phyloP scores from a whole-genome alignment of 768 basidiomycete genomes.

The Cystobasidium onofrii region DNA sequence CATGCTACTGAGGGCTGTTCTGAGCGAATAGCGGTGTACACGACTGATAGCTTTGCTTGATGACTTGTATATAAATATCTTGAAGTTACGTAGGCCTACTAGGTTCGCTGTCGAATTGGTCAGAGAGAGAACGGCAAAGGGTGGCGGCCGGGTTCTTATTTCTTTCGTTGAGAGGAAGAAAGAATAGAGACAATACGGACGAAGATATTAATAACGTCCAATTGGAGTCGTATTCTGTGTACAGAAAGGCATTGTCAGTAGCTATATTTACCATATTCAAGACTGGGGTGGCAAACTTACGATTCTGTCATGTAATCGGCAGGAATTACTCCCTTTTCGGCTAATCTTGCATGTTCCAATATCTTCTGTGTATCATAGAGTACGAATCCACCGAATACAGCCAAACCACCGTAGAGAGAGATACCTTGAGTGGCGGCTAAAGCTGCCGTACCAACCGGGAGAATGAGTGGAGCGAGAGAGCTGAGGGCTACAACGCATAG shows the following conservation, averaged over 20 bases:
- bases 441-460: conserved; percentile 61
- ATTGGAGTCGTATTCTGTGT: too few relatives aligned
- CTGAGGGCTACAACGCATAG: conserved; percentile 78
- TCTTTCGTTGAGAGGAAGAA: too few relatives aligned
- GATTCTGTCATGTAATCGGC: conserved; percentile 65
- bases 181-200: neutral
- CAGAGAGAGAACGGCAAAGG: too few relatives aligned
- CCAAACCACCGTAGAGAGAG: conserved; percentile 77
- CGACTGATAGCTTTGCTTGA: too few relatives aligned
- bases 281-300: neutral
- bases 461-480: conserved; percentile 66
- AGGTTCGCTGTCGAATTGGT: too few relatives aligned
- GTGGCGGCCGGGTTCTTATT: too few relatives aligned
- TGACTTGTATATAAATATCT: too few relatives aligned
- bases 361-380: conserved; percentile 73
- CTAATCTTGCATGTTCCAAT: conserved; percentile 60
- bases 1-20: too few relatives aligned
- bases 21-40: too few relatives aligned
- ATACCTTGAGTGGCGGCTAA: conserved; percentile 69
- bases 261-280: neutral
- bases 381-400: conserved; percentile 76
- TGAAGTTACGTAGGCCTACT: too few relatives aligned
- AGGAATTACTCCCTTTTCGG: conserved; percentile 59
- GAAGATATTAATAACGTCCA: neutral
- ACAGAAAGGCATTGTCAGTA: neutral